These are phyloP conservation scores for Diaporthe amygdali DNA, from an alignment of 2,329 filamentous ascomycete genomes.

Conservation along the genomic window DNA sequence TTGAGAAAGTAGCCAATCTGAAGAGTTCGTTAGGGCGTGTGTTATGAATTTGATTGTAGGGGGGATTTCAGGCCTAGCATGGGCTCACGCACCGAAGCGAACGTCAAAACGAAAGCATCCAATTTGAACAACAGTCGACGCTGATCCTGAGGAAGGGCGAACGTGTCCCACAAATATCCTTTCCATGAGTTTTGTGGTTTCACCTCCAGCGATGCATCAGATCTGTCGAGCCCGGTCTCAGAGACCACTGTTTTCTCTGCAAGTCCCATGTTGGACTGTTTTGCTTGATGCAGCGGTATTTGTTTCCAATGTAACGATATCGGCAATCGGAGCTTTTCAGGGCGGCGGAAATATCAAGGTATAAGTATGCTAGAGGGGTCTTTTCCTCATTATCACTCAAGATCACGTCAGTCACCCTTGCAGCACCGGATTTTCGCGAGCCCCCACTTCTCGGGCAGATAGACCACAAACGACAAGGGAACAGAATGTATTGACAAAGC, in stretches of 20 bases:
- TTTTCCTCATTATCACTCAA: conserved; percentile 11
- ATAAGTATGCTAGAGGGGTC: not conserved
- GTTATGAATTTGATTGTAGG: not conserved
- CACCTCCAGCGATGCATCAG: conserved; percentile 25
- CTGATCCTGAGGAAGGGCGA: conserved; percentile 38
- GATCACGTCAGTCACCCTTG: conserved; percentile 10
- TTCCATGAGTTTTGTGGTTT: conserved; percentile 38
- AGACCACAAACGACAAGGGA: not conserved
- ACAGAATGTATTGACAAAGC: not conserved
- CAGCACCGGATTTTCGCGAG: not conserved
- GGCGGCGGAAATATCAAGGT: not conserved
- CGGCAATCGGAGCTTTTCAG: not conserved
- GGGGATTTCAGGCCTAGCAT: not conserved
- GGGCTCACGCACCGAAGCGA: conserved; percentile 33
- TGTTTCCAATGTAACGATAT: not conserved
- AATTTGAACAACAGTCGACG: conserved; percentile 40
- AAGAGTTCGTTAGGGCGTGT: not conserved
- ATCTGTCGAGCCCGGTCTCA: not conserved
- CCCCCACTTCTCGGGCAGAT: conserved; percentile 9
- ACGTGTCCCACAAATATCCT: conserved; percentile 43
- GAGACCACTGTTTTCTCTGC: not conserved
- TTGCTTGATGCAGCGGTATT: not conserved
- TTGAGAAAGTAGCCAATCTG: conserved; percentile 39
- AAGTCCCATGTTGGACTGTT: not conserved
- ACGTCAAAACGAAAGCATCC: conserved; percentile 40